A percentile compares a stretch with the other conserved stretches of the same genome.
Evolutionary conservation across 1,139 yeast species (phyloP).

Genomic region (Geotrichum aggregatum): DNA sequence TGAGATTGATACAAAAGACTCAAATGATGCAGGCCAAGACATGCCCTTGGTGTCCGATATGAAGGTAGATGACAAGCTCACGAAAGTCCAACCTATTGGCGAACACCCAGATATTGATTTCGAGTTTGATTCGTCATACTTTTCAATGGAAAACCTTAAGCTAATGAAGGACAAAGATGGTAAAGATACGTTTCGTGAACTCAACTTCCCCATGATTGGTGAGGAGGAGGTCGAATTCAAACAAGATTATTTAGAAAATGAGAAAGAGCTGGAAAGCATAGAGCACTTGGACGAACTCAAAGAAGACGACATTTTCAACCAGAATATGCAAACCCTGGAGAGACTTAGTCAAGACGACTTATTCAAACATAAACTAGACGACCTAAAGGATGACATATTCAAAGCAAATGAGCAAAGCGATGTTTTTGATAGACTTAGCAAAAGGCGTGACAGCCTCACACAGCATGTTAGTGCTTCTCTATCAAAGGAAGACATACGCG

Average conservation of each 20-base stretch:
- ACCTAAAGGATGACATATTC: neutral
- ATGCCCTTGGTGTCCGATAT: too few species aligned
- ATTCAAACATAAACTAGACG: neutral
- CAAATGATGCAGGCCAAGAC: too few species aligned
- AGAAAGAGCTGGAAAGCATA: neutral
- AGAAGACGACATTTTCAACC: neutral
- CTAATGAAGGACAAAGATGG: constrained; percentile 5
- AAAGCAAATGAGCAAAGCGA: neutral
- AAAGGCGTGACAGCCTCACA: neutral
- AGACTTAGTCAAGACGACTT: neutral
- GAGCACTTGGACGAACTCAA: neutral
- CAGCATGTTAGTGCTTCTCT: neutral
- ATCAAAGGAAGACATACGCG: neutral
- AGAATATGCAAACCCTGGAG: neutral
- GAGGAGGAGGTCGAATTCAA: neutral
- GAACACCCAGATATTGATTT: neutral
- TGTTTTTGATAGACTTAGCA: too few species aligned
- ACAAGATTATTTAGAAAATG: neutral
- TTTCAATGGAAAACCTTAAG: constrained; percentile 1
- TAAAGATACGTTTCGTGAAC: neutral
- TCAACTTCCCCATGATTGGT: neutral
- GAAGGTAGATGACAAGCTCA: neutral
- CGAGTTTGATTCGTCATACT: constrained; percentile 5
- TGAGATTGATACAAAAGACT: too few species aligned
- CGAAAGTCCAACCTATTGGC: neutral